Conservation (phyloP, 2,329 filamentous ascomycete species). For the Myotisia sp. region DNA sequence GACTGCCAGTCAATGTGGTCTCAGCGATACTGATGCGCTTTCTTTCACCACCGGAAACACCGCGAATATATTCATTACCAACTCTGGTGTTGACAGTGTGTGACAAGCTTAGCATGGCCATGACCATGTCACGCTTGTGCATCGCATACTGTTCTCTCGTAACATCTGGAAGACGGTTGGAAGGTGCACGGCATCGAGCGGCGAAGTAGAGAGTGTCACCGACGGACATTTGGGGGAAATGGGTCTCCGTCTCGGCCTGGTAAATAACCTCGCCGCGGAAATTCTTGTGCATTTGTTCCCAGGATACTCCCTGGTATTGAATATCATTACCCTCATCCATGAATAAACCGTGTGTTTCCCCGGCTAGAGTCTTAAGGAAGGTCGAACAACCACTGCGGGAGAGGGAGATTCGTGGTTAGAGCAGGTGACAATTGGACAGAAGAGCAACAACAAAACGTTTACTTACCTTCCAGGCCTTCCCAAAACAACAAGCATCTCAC, state of each 20-base stretch:
- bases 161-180: conserved; percentile 46
- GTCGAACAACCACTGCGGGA: conserved; percentile 57
- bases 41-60: conserved; percentile 64
- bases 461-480: conserved; percentile 33
- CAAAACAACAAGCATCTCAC: conserved; percentile 45
- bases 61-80: conserved; percentile 65
- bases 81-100: conserved; percentile 77
- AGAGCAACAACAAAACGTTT: neutral
- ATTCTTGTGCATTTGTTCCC: conserved; percentile 31
- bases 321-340: conserved; percentile 57
- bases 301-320: conserved; percentile 53
- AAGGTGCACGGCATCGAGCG: conserved; percentile 75
- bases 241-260: conserved; percentile 74
- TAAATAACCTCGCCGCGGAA: conserved; percentile 77
- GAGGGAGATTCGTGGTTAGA: too few relatives aligned
- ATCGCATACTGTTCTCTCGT: conserved; percentile 22
- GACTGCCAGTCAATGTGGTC: conserved; percentile 61
- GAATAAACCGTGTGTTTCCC: conserved; percentile 70
- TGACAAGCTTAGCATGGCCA: conserved; percentile 29
- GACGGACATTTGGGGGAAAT: conserved; percentile 73
- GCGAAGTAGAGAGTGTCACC: conserved; percentile 78
- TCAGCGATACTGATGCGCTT: conserved; percentile 74
- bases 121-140: conserved; percentile 33
- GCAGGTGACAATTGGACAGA: neutral
- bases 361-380: conserved; percentile 69